Evolutionary conservation across 2,329 filamentous ascomycete genomes (phyloP).

Genomic region (Alternaria tenuissima): DNA sequence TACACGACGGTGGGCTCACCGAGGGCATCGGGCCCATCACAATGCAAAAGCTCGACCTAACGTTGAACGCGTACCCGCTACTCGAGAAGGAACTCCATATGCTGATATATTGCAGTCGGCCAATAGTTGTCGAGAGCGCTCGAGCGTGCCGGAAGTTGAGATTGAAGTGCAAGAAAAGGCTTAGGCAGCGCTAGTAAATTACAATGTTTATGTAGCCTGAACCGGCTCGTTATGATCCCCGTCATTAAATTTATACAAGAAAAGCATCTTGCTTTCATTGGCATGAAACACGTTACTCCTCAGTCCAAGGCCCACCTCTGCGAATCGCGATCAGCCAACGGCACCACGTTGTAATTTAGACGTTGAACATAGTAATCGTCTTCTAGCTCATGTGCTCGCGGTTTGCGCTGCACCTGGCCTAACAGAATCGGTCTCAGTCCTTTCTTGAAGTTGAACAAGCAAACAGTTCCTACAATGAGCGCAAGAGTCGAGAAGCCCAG

Average conservation of each 20-base stretch:
- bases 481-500: conserved; percentile 16
- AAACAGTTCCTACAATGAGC: conserved; percentile 17
- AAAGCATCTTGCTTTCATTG: background rate
- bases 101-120: background rate
- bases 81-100: background rate
- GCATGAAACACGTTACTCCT: background rate
- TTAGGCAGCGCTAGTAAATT: background rate
- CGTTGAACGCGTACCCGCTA: background rate
- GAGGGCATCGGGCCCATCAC: background rate
- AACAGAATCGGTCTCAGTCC: conserved; percentile 32
- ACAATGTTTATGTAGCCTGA: background rate
- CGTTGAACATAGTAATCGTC: conserved; percentile 20
- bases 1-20: background rate
- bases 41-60: background rate
- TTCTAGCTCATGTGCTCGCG: conserved; percentile 11
- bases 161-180: background rate
- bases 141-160: background rate
- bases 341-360: conserved; percentile 18
- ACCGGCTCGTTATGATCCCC: background rate
- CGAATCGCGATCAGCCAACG: conserved; percentile 13
- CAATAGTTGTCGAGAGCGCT: background rate
- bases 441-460: conserved; percentile 32
- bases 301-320: conserved; percentile 18
- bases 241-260: background rate
- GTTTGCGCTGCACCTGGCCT: conserved; percentile 15